These are phyloP conservation scores for Lentinula novae-zelandiae DNA, from an alignment of 1,284 basidiomycete species.

Conservation along the genomic window DNA sequence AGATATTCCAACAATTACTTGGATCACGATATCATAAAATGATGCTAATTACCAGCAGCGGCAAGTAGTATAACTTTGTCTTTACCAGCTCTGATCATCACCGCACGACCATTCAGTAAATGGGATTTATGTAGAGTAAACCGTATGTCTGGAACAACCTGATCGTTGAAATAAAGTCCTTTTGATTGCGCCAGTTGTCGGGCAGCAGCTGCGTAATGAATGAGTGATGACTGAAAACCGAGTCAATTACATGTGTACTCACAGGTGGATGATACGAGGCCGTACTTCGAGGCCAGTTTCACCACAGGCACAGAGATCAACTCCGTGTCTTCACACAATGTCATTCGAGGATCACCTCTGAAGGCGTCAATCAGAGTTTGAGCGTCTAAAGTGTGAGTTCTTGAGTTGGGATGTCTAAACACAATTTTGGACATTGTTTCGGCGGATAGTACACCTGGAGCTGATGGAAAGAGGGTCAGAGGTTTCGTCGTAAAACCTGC, in stretches of 20 bases:
- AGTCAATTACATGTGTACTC: conserved; percentile 21
- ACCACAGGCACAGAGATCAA: conserved; percentile 46
- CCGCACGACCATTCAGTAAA: conserved; percentile 62
- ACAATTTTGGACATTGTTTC: conserved; percentile 57
- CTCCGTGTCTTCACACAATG: conserved; percentile 38
- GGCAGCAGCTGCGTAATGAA: conserved; percentile 41
- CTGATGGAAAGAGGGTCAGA: conserved; percentile 21
- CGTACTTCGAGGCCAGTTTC: conserved; percentile 52
- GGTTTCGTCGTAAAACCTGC: not conserved
- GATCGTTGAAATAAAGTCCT: conserved; percentile 44
- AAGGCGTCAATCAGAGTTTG: conserved; percentile 50
- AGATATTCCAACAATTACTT: not conserved
- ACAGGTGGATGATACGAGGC: conserved; percentile 55
- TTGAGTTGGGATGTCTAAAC: conserved; percentile 48
- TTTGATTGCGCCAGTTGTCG: conserved; percentile 47
- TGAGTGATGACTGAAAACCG: not conserved
- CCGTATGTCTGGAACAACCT: conserved; percentile 35
- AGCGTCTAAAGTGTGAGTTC: conserved; percentile 38
- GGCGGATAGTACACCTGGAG: conserved; percentile 42
- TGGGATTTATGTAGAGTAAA: conserved; percentile 42
- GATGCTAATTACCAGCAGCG: not conserved
- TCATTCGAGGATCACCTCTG: conserved; percentile 54
- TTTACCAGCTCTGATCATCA: conserved; percentile 74
- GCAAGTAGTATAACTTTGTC: conserved; percentile 68
- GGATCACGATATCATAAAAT: not conserved